Evolutionary conservation across 2,329 filamentous ascomycete genomes (phyloP).

Genomic region (Colletotrichum sp.): DNA sequence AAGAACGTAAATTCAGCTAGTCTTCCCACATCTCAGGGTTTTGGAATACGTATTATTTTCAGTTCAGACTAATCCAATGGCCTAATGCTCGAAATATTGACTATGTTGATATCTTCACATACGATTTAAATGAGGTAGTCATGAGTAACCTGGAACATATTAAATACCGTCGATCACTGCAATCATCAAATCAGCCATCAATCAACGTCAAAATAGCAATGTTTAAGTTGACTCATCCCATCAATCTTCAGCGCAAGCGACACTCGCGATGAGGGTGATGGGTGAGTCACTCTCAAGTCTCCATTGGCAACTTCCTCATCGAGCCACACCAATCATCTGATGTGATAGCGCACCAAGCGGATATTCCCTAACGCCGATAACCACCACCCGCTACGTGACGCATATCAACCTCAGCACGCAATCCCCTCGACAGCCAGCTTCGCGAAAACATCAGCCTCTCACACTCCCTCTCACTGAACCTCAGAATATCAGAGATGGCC

Average conservation of each 20-base stretch:
- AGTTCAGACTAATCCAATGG: too few species aligned
- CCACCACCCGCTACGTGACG: not conserved
- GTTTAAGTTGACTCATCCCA: not conserved
- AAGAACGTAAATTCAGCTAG: too few species aligned
- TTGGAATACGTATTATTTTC: too few species aligned
- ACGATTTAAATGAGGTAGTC: too few species aligned
- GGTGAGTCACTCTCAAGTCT: not conserved
- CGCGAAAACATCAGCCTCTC: not conserved
- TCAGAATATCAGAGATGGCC: not conserved
- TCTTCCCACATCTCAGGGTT: too few species aligned
- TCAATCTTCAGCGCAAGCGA: not conserved
- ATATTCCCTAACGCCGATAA: not conserved
- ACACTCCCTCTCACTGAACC: too few species aligned
- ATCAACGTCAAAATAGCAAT: not conserved
- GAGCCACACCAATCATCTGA: not conserved
- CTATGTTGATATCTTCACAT: not conserved
- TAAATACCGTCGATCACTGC: too few species aligned
- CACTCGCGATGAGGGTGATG: not conserved
- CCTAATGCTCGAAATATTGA: too few species aligned
- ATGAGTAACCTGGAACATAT: too few species aligned
- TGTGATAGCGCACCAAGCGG: not conserved
- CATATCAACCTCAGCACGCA: not conserved
- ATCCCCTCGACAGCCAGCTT: not conserved
- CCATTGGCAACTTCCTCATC: not conserved
- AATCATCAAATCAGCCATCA: not conserved